Evolutionary conservation across 176 grass and related monocot species (phyloP), one percentile per base, ranked within the genome.

Genomic region (Eragrostis curvula): DNA sequence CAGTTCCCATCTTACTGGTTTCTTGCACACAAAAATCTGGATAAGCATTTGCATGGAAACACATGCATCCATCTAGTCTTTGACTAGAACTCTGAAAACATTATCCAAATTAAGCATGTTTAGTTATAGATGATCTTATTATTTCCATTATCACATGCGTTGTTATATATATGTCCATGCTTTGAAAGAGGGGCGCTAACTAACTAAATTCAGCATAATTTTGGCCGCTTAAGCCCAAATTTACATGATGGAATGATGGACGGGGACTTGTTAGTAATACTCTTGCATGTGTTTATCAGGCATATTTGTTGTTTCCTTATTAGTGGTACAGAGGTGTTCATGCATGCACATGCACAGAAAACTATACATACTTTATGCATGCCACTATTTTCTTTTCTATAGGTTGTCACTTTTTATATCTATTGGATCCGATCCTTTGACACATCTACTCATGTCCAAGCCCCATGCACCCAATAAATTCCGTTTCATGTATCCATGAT

Each of bases 341-440:
- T 45, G 70, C 39, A 63, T 5, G 62, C n/a, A 40, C 68, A 18
- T 87, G 74, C 73, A 78, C 80, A 73, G 39, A 78, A 78, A 88
- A 78, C 56, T 20, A 73, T 58, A 78, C 48, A 17, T 15, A 17
- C 21, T 14, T 28, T 86, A 41, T 2, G 20, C 52, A 56, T 56
- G 52, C 5, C 50, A n/a, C 28, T 2, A 62, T 39, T 65, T 47
- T 75, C 12, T 53, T 75, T 75, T 42, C 24, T 55, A 40, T 56
- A 2, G n/a, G 21, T 12, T 59, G 56, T 59, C 9, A 24, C 10
- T 6, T 59, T 25, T n/a, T 48, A 27, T 24, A 15, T 70, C 18
- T 3, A 12, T 27, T 27, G 69, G 40, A 75, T 9, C 50, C 20
- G 44, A 24, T 67, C 65, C 66, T 74, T 41, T 65, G 16, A 43